Conservation (phyloP, 192 early-diverging fungal species). For the Rhizophagus sp. region DNA sequence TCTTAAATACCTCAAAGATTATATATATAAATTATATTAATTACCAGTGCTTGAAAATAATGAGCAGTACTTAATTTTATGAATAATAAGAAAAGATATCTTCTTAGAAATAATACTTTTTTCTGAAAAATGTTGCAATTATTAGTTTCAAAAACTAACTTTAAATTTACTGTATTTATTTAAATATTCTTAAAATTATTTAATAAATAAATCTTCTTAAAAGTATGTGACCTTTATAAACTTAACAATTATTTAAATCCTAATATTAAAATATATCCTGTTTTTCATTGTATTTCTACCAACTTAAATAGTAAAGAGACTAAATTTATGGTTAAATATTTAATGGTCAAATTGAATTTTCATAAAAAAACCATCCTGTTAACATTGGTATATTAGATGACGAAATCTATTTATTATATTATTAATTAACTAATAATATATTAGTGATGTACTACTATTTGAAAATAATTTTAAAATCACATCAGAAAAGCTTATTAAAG, state of each 20-base stretch:
- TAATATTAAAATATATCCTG: neutral
- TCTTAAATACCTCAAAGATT: too few species aligned
- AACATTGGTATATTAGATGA: neutral
- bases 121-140: too few species aligned
- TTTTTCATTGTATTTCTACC: neutral
- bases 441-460: neutral
- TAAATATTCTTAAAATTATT: neutral
- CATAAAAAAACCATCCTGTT: neutral
- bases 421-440: neutral
- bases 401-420: conserved; percentile 18
- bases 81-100: too few species aligned
- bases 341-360: neutral
- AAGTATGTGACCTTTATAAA: too few species aligned
- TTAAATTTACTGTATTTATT: conserved; percentile 6
- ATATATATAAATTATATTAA: too few species aligned
- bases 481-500: conserved; percentile 12
- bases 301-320: neutral
- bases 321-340: neutral
- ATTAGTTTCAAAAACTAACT: neutral
- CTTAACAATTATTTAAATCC: conserved; percentile 1
- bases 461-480: conserved; percentile 9
- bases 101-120: too few species aligned
- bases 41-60: too few species aligned
- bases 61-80: too few species aligned
- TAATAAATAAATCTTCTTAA: neutral